A percentile compares a stretch with the other conserved stretches of the same genome.
Conservation (phyloP, 2,329 filamentous ascomycete species). For the Parastagonospora avenae region DNA sequence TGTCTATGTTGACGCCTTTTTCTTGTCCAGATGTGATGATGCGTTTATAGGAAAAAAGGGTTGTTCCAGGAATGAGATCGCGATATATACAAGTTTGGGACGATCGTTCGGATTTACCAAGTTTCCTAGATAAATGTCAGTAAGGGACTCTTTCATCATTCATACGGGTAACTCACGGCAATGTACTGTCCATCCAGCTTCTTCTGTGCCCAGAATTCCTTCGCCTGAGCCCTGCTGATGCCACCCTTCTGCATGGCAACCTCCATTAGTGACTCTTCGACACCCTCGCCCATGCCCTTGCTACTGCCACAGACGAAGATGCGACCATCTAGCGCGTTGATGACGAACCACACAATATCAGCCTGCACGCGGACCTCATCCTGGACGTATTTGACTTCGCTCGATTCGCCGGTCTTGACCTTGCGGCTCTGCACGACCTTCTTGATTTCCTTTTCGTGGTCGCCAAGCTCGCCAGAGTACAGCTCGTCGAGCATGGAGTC, state of each 20-base stretch:
- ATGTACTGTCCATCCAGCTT: constrained; percentile 94
- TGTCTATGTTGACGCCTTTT: too few relatives aligned
- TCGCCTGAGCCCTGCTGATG: constrained; percentile 78
- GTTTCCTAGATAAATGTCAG: constrained; percentile 7
- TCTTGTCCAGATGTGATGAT: too few relatives aligned
- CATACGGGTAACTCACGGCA: constrained; percentile 60
- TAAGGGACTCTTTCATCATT: background rate
- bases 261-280: constrained; percentile 83
- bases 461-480: constrained; percentile 95
- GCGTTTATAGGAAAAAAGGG: too few relatives aligned
- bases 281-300: constrained; percentile 97
- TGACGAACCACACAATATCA: constrained; percentile 97
- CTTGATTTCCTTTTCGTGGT: constrained; percentile 54
- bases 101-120: constrained; percentile 1
- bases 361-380: constrained; percentile 91
- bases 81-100: constrained; percentile 5
- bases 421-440: constrained; percentile 58
- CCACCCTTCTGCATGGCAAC: constrained; percentile 94
- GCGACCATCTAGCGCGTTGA: constrained; percentile 93
- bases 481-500: constrained; percentile 94
- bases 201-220: constrained; percentile 89
- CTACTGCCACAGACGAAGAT: constrained; percentile 96
- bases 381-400: constrained; percentile 89
- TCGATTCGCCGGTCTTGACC: constrained; percentile 45
- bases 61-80: too few relatives aligned